phyloP scores from a whole-genome alignment of 176 grass and related monocot species.

The Lolium rigidum region DNA sequence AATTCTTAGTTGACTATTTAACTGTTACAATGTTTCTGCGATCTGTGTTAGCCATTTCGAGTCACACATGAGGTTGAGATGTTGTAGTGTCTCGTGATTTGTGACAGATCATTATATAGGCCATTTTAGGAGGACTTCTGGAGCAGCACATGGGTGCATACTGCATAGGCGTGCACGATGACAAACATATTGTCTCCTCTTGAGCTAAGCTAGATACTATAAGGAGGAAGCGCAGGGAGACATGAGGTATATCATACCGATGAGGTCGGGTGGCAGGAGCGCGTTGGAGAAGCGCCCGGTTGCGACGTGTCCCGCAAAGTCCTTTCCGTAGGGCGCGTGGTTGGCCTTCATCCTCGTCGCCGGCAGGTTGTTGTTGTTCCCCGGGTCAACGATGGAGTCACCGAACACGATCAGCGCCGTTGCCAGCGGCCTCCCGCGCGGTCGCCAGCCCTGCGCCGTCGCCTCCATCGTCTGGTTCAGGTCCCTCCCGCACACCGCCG shows the following conservation, averaged over 20 bases:
- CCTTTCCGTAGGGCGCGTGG: constrained; percentile 73
- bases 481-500: background rate
- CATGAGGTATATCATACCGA: constrained; percentile 32
- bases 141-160: too few relatives aligned
- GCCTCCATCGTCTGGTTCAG: constrained; percentile 19
- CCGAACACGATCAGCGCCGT: constrained; percentile 81
- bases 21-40: too few relatives aligned
- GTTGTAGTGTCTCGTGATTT: too few relatives aligned
- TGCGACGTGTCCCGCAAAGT: constrained; percentile 54
- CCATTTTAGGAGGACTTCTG: too few relatives aligned
- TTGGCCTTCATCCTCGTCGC: constrained; percentile 61
- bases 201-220: too few relatives aligned
- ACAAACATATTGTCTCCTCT: too few relatives aligned
- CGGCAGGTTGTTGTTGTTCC: constrained; percentile 74
- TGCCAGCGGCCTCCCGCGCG: constrained; percentile 27
- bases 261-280: constrained; percentile 72
- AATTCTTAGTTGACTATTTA: too few relatives aligned
- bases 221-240: too few relatives aligned
- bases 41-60: too few relatives aligned
- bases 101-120: too few relatives aligned
- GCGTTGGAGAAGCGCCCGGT: constrained; percentile 82
- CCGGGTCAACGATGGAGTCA: constrained; percentile 81
- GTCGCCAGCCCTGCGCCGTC: background rate
- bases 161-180: too few relatives aligned
- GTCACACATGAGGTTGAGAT: too few relatives aligned